phyloP scores from a whole-genome alignment of 345 rosid genomes.

The Hibiscus tridactylites region DNA sequence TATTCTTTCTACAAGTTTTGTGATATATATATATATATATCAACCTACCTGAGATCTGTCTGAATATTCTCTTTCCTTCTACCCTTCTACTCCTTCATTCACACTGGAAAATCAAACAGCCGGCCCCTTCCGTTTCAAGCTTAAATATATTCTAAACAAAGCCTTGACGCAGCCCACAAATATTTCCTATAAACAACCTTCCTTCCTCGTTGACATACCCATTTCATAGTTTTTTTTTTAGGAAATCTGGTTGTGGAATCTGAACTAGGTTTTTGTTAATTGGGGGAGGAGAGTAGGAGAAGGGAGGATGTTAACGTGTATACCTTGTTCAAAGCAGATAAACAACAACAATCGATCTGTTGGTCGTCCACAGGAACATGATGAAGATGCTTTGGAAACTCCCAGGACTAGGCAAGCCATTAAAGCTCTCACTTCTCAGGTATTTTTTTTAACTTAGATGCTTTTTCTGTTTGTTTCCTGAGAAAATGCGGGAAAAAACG shows the following conservation, averaged over 20 bases:
- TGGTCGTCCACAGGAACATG: slow-evolving; percentile 39
- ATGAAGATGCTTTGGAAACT: slow-evolving; percentile 47
- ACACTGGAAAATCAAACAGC: not conserved
- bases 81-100: not conserved
- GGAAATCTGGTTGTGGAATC: slow-evolving; percentile 4
- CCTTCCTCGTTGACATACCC: not conserved
- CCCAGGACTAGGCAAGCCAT: slow-evolving; percentile 71
- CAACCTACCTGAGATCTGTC: slow-evolving; percentile 3
- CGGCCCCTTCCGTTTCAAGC: not conserved
- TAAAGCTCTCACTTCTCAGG: slow-evolving; percentile 77
- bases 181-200: not conserved
- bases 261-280: slow-evolving; percentile 23
- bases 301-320: slow-evolving; percentile 75
- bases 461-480: slow-evolving; percentile 16
- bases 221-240: not conserved
- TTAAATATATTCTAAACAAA: not conserved
- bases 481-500: slow-evolving; percentile 13
- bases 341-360: slow-evolving; percentile 46
- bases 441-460: slow-evolving; percentile 7
- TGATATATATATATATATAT: not conserved
- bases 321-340: slow-evolving; percentile 76
- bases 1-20: not conserved
- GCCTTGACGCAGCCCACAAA: not conserved
- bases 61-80: not conserved
- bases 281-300: slow-evolving; percentile 8